Evolutionary conservation across 148 eudicot species (phyloP).

Genomic region (Silene latifolia): DNA sequence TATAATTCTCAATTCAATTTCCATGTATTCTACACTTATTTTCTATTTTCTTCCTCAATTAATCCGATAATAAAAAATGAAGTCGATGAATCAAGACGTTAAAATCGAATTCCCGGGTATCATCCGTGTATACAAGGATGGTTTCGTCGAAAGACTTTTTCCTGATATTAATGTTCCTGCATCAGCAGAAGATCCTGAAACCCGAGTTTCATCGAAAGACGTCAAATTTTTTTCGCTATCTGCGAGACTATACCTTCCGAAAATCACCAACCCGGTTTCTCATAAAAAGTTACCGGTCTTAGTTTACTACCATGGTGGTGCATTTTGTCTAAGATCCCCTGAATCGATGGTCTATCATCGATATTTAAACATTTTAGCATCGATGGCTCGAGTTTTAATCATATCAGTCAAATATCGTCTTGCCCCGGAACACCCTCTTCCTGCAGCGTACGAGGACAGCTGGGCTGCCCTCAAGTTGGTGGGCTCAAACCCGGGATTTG

Average conservation of each 20-base stretch:
- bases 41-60: neutral
- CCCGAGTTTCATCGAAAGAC: slow-evolving; percentile 43
- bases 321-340: slow-evolving; percentile 39
- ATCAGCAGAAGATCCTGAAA: slow-evolving; percentile 5
- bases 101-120: slow-evolving; percentile 29
- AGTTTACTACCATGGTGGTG: slow-evolving; percentile 42
- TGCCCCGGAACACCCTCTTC: slow-evolving; percentile 37
- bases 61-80: slow-evolving; percentile 2
- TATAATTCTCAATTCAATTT: neutral
- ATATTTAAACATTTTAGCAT: slow-evolving; percentile 24
- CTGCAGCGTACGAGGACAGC: slow-evolving; percentile 37
- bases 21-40: neutral
- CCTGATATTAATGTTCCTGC: slow-evolving; percentile 27
- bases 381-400: slow-evolving; percentile 16
- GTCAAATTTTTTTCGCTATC: slow-evolving; percentile 14
- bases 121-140: slow-evolving; percentile 36
- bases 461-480: slow-evolving; percentile 35
- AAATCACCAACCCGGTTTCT: neutral
- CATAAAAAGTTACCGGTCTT: slow-evolving; percentile 29
- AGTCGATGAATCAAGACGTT: slow-evolving; percentile 19
- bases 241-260: slow-evolving; percentile 41
- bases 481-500: slow-evolving; percentile 6
- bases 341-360: slow-evolving; percentile 27
- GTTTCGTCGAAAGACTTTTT: slow-evolving; percentile 30
- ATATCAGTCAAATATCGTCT: slow-evolving; percentile 39